phyloP scores from a whole-genome alignment of 2,329 filamentous ascomycete genomes.

The Aspergillus uvarum region DNA sequence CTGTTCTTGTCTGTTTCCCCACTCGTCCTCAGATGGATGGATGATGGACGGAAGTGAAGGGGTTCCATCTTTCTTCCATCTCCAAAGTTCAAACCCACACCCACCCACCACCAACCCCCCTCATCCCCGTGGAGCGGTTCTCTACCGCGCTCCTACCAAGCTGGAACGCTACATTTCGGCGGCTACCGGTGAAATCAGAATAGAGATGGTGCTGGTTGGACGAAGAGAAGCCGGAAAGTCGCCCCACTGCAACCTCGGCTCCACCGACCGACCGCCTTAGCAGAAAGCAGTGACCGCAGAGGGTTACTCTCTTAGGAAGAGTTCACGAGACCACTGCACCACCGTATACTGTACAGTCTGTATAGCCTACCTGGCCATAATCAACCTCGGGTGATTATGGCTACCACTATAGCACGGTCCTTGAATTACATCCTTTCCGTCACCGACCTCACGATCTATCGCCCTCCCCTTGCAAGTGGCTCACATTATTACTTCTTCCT shows the following conservation, averaged over 20 bases:
- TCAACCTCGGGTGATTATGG: neutral
- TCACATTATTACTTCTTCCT: neutral
- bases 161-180: neutral
- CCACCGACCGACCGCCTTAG: constrained; percentile 2
- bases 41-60: neutral
- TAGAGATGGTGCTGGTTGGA: constrained; percentile 14
- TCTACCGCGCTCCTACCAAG: neutral
- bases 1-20: constrained; percentile 1
- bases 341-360: neutral
- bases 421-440: neutral
- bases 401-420: neutral
- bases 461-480: constrained; percentile 3
- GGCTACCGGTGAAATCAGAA: constrained; percentile 11
- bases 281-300: neutral
- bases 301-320: constrained; percentile 17
- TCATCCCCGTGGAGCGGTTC: neutral
- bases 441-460: neutral
- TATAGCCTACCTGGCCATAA: neutral
- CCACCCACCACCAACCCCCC: neutral
- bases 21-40: constrained; percentile 1
- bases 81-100: neutral
- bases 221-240: constrained; percentile 1
- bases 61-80: neutral
- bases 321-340: constrained; percentile 19
- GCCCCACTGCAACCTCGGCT: constrained; percentile 8